Evolutionary conservation across 495 filamentous ascomycete genomes (phyloP).

Genomic region (Acidomyces sp.): DNA sequence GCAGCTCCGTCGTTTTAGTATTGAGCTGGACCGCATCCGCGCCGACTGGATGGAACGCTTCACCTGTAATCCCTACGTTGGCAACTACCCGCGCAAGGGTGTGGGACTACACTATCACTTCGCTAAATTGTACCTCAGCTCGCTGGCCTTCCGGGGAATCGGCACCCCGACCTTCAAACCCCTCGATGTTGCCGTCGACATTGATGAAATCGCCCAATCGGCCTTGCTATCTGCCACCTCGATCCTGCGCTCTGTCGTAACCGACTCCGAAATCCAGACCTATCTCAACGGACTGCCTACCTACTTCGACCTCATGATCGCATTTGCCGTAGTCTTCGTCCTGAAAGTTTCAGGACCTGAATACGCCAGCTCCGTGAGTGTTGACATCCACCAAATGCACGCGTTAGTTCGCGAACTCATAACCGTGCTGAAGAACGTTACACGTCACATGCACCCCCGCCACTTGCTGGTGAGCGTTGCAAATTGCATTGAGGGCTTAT

Average conservation of each 20-base stretch:
- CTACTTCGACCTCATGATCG: constrained; percentile 46
- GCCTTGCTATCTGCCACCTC: constrained; percentile 34
- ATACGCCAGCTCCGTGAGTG: constrained; percentile 5
- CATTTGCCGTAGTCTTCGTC: constrained; percentile 43
- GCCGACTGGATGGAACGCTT: constrained; percentile 14
- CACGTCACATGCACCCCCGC: constrained; percentile 11
- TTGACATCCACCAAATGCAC: constrained; percentile 10
- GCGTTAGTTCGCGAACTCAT: constrained; percentile 8
- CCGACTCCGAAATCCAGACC: constrained; percentile 39
- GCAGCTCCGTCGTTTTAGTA: constrained; percentile 11
- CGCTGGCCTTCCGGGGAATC: constrained; percentile 34
- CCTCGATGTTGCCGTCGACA: constrained; percentile 18
- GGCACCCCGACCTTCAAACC: constrained; percentile 22
- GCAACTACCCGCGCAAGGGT: constrained; percentile 40
- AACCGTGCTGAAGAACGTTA: constrained; percentile 10
- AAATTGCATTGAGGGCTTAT: constrained; percentile 4
- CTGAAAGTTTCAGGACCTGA: constrained; percentile 35
- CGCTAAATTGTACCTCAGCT: constrained; percentile 35
- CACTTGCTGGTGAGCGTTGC: constrained; percentile 13
- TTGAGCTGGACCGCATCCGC: constrained; percentile 16
- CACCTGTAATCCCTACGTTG: constrained; percentile 23
- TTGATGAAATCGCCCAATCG: constrained; percentile 27
- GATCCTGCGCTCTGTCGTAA: constrained; percentile 37
- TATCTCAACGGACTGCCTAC: constrained; percentile 40
- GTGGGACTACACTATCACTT: constrained; percentile 42